Base-by-base conservation (phyloP, 257 asterid genomes). In the Plectranthus barbatus region DNA sequence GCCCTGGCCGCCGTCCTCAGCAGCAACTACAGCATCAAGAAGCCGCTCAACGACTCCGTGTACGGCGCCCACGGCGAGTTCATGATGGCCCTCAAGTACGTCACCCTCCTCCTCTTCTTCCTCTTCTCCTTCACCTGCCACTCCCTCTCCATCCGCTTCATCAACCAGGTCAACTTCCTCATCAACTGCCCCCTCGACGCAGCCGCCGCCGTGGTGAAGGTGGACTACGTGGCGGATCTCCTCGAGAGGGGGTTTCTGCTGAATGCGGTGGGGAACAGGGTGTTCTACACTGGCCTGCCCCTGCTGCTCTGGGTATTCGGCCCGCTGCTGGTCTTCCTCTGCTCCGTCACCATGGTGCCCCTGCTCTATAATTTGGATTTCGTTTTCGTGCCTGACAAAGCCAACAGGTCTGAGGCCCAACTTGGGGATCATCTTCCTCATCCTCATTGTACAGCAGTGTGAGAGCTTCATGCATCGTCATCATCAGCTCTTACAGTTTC, bases 61-160 rank as follows among this genome's bases (percentile, higher is more conserved):
- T 91, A 84, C 50, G 98, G 98, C 2, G 96, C 88, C 0, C 98
- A 91, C 59, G 98, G 98, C 5, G 96, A 91, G 75, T 83, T 88
- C 81, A 88, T 88, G 86, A 60, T 86, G 77, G 91, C 96, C 6
- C 71, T 91, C 3, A 91, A 91, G 55, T 91, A 86, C 75, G 96
- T 86, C 0, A 47, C 90, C 0, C 76, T 91, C 40, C 91, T 91
- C 66, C 74, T 83, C 56, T 26, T 84, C 67, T 78, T 88, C 69
- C 71, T 13, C 73, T 84, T 86, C 79, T 80, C 98, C 45, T 91
- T 91, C 80, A 0, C 86, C 7, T 84, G 94, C 71, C 83, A 91
- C 74, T 79, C 98, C 7, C 79, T 88, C 31, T 88, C 96, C 2
- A 76, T 91, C 55, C 78, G 95, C 26, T 84, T 86, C 78, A 73